Base-by-base conservation (phyloP, 352 stramenopile species). In the Pythium myriotylum region DNA sequence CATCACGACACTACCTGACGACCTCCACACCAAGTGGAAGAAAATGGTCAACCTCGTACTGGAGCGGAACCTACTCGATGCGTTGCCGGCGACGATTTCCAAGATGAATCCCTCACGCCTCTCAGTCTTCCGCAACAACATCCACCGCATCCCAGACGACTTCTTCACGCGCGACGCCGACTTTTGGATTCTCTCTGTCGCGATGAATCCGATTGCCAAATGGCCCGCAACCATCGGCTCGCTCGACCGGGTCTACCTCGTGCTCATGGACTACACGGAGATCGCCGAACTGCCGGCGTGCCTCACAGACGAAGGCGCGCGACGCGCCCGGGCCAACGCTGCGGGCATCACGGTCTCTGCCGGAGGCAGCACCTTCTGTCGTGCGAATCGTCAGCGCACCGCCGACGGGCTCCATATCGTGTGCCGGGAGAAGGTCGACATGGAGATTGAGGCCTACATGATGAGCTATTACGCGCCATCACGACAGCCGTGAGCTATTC, bases 241-340 rank as follows among this genome's bases (percentile, higher is more conserved):
- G 4, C 23, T 68, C 1, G 52, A 59, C 4, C 2, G n/a, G 13
- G 17, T 62, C 10, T 48, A 58, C 9, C 40, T 68, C 6, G 20
- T 68, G 14, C 14, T 68, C 10, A 54, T 63, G 26, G 61, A 68
- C 54, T 59, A 68, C 41, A 68, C 61, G 16, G 22, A 48, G n/a
- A 59, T 68, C 40, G 26, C 2, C 0, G 29, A 45, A 22, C 47
- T 62, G 2, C 61, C 61, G 14, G 2, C 20, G 13, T 68, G 61
- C 53, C 54, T 68, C 13, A 14, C 54, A 20, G 29, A 47, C 9
- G 59, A 67, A 40, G 59, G 43, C 27, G 16, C 33, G 20, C 53
- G 33, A 5, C 59, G 50, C 27, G 47, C 40, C 0, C 5, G 17
- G 3, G 17, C 23, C 16, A 45, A 52, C 13, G 14, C 20, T 12